phyloP scores from a whole-genome alignment of 2,329 filamentous ascomycete species.

The Epichloe typhina region DNA sequence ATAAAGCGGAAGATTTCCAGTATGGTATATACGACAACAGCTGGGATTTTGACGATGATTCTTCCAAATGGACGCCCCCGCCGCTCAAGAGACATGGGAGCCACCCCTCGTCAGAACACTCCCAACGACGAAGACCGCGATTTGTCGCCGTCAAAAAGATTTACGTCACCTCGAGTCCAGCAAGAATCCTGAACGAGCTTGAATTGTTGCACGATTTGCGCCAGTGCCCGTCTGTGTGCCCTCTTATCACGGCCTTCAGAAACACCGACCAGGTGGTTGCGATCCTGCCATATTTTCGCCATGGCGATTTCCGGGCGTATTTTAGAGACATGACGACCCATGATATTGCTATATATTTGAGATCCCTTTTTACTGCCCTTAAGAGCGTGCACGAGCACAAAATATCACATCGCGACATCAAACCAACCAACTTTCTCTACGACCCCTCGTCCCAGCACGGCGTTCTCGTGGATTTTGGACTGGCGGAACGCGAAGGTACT shows the following conservation, averaged over 20 bases:
- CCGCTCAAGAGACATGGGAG: conserved; percentile 40
- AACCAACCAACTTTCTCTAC: conserved; percentile 95
- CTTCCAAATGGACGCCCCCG: conserved; percentile 57
- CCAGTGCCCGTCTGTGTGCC: conserved; percentile 74
- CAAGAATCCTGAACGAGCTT: conserved; percentile 89
- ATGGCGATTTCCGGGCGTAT: conserved; percentile 89
- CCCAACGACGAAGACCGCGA: conserved; percentile 33
- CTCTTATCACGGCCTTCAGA: conserved; percentile 93
- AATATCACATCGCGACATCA: conserved; percentile 92
- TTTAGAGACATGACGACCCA: conserved; percentile 78
- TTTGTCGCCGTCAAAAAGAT: conserved; percentile 99
- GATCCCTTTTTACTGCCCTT: conserved; percentile 81
- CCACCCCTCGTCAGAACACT: conserved; percentile 15
- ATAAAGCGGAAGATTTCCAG: conserved; percentile 89
- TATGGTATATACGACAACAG: conserved; percentile 75
- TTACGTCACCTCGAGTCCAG: conserved; percentile 91
- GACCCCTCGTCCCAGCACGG: conserved; percentile 68
- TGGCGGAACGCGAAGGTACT: conserved; percentile 71
- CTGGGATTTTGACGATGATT: conserved; percentile 66
- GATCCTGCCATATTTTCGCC: conserved; percentile 87
- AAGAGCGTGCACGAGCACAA: conserved; percentile 67
- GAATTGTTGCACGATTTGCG: conserved; percentile 82
- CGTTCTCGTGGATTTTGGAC: conserved; percentile 96
- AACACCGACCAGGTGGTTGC: conserved; percentile 90
- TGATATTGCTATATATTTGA: conserved; percentile 84